Evolutionary conservation across 495 filamentous ascomycete genomes (phyloP), one percentile per base, ranked within the genome.

Genomic region (Neurospora sublineolata): DNA sequence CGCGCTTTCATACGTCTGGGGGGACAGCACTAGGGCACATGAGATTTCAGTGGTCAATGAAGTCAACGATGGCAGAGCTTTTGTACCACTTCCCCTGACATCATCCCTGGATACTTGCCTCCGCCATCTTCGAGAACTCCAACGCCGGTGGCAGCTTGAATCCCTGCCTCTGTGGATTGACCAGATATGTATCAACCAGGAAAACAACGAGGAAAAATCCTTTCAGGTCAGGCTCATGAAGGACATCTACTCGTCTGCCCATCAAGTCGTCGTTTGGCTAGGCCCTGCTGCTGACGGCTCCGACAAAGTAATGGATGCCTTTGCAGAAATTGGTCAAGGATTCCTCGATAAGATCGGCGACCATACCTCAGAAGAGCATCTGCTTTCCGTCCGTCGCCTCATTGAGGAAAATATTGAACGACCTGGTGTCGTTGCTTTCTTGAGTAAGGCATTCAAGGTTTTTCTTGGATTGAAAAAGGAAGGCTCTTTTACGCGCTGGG

Each of bases 131-230:
- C 52, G 52, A 60, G 2, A 9, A 16, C 52, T 60, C 52, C 23
- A 58, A 0, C 23, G 2, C 20, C 5, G 11, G 2, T 1, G 2
- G 12, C 23, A 60, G 52, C 5, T 37, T 58, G 9, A 18, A 2
- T 12, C 36, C 16, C n/a, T 20, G 37, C 52, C 52, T 8, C 2
- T 74, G 5, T 75, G 74, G 72, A 74, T 75, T 39, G 74, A 75
- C 37, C 76, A 76, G 10, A 72, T 81, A 18, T 81, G 79, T 71
- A 80, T 81, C 69, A 72, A 81, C 67, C 79, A 81, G 39, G 33
- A 52, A 0, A 70, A 78, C 41, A 11, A 46, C n/a, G 37, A 36
- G 3, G 79, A 81, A 44, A 75, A 73, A 23, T 68, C 40, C 6
- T 4, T 46, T 3, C 79, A 81, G 67, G 78, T 81, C 3, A 5